Percentiles rank a stretch among this genome's conserved stretches.
These are phyloP conservation scores for Verbena officinalis DNA, from an alignment of 257 asterid genomes.

Conservation along the genomic window DNA sequence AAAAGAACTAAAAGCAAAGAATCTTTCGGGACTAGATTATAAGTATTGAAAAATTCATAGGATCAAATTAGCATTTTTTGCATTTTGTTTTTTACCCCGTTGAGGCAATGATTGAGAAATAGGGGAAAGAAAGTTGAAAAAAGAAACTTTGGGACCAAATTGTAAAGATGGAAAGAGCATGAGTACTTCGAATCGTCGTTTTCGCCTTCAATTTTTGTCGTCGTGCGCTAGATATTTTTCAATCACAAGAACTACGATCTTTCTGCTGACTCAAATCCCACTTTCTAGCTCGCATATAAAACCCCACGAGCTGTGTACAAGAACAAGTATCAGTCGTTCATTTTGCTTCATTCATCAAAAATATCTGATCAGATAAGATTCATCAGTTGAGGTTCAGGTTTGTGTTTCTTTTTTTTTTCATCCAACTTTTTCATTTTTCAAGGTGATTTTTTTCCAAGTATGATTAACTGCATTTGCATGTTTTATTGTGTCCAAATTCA, in stretches of 20 bases:
- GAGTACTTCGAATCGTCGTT: conserved; percentile 20
- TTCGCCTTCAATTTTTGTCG: conserved; percentile 17
- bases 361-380: conserved; percentile 45
- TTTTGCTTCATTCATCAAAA: conserved; percentile 39
- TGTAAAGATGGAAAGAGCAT: background rate
- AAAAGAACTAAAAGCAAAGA: no score
- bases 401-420: background rate
- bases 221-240: conserved; percentile 27
- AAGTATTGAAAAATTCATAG: no score
- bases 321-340: conserved; percentile 29
- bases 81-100: no score
- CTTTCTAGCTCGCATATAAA: conserved; percentile 25
- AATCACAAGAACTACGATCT: conserved; percentile 10
- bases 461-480: conserved; percentile 27
- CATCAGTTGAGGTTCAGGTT: conserved; percentile 22
- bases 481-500: conserved; percentile 1
- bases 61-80: no score
- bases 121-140: background rate
- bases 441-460: conserved; percentile 4
- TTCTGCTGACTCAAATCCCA: conserved; percentile 26
- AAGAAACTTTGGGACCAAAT: conserved; percentile 8
- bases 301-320: conserved; percentile 14
- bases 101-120: background rate
- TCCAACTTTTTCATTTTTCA: background rate
- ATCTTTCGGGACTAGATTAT: no score